Evolutionary conservation across 345 rosid genomes (phyloP).

Genomic region (Syzygium aromaticum): DNA sequence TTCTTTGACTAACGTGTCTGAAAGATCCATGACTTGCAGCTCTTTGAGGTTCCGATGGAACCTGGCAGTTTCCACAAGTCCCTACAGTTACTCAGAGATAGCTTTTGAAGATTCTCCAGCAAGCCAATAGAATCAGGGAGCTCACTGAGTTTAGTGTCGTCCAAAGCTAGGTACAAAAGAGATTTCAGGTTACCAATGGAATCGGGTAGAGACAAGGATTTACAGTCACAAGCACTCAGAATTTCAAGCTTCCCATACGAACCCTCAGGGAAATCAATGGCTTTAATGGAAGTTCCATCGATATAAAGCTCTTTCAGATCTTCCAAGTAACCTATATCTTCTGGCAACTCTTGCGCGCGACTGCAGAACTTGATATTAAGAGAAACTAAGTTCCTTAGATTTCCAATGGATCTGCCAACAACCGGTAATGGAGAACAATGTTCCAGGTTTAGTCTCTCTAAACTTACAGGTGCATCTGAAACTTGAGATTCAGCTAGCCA

Average conservation of each 20-base stretch:
- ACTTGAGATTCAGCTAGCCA: too few species aligned
- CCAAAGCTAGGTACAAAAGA: background rate
- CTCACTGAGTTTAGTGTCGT: background rate
- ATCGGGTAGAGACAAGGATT: background rate
- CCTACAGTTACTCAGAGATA: background rate
- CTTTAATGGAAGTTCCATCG: background rate
- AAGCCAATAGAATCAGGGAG: background rate
- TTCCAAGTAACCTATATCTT: background rate
- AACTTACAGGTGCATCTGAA: background rate
- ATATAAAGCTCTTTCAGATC: background rate
- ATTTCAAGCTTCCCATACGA: background rate
- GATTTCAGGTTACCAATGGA: background rate
- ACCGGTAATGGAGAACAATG: background rate
- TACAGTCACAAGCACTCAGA: background rate
- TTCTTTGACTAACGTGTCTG: background rate
- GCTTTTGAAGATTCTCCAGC: background rate
- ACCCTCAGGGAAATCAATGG: background rate
- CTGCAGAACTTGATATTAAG: background rate
- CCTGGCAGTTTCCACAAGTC: background rate
- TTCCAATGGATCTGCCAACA: background rate
- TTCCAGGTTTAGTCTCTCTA: background rate
- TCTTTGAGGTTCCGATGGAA: background rate
- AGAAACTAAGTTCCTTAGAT: background rate
- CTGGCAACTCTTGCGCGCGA: background rate
- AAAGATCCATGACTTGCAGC: background rate